These are phyloP conservation scores for Marsdenia floribunda DNA, from an alignment of 257 asterid genomes.

Conservation along the genomic window DNA sequence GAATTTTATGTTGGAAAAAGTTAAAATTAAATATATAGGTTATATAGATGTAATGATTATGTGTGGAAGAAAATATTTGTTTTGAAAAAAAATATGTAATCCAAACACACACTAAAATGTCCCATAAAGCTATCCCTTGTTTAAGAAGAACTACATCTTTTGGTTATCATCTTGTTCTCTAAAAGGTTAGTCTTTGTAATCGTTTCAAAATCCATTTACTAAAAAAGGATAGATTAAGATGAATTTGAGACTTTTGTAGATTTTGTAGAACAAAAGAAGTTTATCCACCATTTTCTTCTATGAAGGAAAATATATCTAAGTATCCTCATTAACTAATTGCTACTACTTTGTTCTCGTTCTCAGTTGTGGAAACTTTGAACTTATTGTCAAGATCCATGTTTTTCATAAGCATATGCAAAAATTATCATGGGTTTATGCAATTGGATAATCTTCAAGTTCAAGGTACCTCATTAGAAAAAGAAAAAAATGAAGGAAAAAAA, in stretches of 20 bases:
- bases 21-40: too few species aligned
- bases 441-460: neutral
- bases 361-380: slow-evolving; percentile 8
- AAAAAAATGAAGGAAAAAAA: too few species aligned
- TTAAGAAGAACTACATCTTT: too few species aligned
- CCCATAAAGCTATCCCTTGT: too few species aligned
- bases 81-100: too few species aligned
- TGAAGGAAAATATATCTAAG: neutral
- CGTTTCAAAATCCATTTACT: neutral
- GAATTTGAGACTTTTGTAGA: slow-evolving; percentile 19
- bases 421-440: neutral
- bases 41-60: too few species aligned
- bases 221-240: neutral
- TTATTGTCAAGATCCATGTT: slow-evolving; percentile 14
- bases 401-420: neutral
- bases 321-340: slow-evolving; percentile 11
- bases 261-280: slow-evolving; percentile 8
- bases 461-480: neutral
- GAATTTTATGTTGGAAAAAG: too few species aligned
- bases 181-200: neutral
- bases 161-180: neutral
- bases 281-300: slow-evolving; percentile 12
- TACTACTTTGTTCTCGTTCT: too few species aligned
- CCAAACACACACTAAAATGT: too few species aligned
- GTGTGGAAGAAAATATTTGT: too few species aligned